These are phyloP conservation scores for Suillus paluster DNA, from an alignment of 768 basidiomycete species.

Conservation along the genomic window DNA sequence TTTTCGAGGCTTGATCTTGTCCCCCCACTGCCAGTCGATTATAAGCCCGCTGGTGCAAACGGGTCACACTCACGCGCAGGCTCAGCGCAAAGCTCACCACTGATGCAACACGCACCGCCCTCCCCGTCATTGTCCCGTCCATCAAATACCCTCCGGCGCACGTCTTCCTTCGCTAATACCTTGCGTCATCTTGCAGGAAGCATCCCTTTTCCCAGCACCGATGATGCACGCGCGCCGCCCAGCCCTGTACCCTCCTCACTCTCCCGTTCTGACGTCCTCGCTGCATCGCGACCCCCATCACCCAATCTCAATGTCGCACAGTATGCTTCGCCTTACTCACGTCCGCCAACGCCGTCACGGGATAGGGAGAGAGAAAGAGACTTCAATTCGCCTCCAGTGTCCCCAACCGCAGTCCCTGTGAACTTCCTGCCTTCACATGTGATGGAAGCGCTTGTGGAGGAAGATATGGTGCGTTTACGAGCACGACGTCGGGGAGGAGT, in stretches of 20 bases:
- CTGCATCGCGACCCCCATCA: constrained; percentile 72
- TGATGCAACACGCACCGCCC: constrained; percentile 42
- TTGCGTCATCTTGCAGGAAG: constrained; percentile 71
- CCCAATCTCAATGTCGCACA: constrained; percentile 79
- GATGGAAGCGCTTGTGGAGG: constrained; percentile 88
- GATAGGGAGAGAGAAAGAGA: constrained; percentile 21
- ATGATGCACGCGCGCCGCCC: constrained; percentile 53
- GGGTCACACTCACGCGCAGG: constrained; percentile 46
- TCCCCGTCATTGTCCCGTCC: constrained; percentile 55
- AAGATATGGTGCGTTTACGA: constrained; percentile 90
- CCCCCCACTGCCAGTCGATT: constrained; percentile 48
- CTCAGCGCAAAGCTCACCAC: constrained; percentile 56
- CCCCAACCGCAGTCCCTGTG: constrained; percentile 38
- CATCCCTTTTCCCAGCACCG: constrained; percentile 69
- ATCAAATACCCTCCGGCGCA: constrained; percentile 71
- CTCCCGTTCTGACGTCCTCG: constrained; percentile 31
- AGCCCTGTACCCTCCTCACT: constrained; percentile 30
- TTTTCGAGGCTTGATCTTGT: constrained; percentile 72
- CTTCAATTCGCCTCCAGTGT: constrained; percentile 38
- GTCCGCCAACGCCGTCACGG: constrained; percentile 47
- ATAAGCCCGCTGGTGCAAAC: constrained; percentile 32
- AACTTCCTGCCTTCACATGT: constrained; percentile 78
- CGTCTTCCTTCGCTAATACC: constrained; percentile 81
- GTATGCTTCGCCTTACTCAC: constrained; percentile 78
- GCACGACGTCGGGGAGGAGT: constrained; percentile 57